A percentile compares a stretch with the other conserved stretches of the same genome.
Conservation (phyloP, 1,284 basidiomycete genomes). For the Puccinia brachypodii region DNA sequence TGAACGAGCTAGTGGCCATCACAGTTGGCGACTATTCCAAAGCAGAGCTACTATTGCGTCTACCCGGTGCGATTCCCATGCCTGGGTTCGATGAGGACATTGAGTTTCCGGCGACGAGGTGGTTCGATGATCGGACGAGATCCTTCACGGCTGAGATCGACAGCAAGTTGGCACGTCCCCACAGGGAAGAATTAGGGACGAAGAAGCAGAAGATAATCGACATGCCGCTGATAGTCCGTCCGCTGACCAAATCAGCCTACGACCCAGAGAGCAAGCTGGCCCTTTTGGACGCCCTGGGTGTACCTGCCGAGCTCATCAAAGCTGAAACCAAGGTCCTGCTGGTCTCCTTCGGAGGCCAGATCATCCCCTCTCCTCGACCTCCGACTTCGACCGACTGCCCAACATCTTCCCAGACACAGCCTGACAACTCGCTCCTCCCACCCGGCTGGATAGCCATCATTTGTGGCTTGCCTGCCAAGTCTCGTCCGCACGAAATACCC, state of each 20-base stretch:
- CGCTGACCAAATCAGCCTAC: conserved; percentile 62
- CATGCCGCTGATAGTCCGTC: conserved; percentile 69
- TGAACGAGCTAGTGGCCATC: conserved; percentile 66
- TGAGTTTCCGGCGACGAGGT: conserved; percentile 65
- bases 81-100: conserved; percentile 64
- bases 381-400: background rate
- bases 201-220: conserved; percentile 56
- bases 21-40: conserved; percentile 69
- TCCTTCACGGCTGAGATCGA: conserved; percentile 62
- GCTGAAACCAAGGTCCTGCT: conserved; percentile 62
- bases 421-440: conserved; percentile 60
- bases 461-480: conserved; percentile 61
- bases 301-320: conserved; percentile 64
- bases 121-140: conserved; percentile 63
- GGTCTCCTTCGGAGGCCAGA: conserved; percentile 75
- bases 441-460: conserved; percentile 74
- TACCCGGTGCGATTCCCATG: conserved; percentile 72
- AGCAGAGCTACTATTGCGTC: conserved; percentile 68
- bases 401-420: conserved; percentile 15
- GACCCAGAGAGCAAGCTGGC: conserved; percentile 58
- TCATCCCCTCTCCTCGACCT: conserved; percentile 65
- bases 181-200: background rate
- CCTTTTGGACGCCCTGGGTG: conserved; percentile 64
- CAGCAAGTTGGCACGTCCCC: background rate
- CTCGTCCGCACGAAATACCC: conserved; percentile 64